Conservation (phyloP, 257 asterid genomes). For the Capsicum rhomboideum region DNA sequence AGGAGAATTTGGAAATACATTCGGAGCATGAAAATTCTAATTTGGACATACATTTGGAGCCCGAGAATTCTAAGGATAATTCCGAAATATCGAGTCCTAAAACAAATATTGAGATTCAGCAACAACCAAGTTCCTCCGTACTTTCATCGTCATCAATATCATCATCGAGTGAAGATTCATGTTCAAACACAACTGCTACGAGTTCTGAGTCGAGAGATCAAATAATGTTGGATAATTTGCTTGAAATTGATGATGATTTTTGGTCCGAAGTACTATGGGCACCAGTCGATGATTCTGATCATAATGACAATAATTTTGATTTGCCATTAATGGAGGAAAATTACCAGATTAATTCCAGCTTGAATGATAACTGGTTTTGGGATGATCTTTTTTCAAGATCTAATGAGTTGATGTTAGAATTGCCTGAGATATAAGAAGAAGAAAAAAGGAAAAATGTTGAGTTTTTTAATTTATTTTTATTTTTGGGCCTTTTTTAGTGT, state of each 20-base stretch:
- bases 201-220: background rate
- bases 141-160: background rate
- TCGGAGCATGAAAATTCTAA: background rate
- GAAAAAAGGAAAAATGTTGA: no score
- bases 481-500: background rate
- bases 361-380: background rate
- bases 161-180: background rate
- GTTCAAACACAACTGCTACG: background rate
- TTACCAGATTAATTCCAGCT: background rate
- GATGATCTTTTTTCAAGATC: background rate
- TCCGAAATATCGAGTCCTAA: background rate
- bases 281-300: background rate
- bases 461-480: background rate
- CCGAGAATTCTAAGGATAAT: background rate
- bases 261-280: constrained; percentile 14
- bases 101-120: background rate
- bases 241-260: constrained; percentile 5
- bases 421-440: background rate
- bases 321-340: background rate
- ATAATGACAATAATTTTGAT: background rate
- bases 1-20: background rate
- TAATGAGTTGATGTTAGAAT: background rate
- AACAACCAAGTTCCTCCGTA: background rate
- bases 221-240: background rate
- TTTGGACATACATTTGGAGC: background rate